These are phyloP conservation scores for Phlebopus sp. DNA, from an alignment of 1,284 basidiomycete species.

Conservation along the genomic window DNA sequence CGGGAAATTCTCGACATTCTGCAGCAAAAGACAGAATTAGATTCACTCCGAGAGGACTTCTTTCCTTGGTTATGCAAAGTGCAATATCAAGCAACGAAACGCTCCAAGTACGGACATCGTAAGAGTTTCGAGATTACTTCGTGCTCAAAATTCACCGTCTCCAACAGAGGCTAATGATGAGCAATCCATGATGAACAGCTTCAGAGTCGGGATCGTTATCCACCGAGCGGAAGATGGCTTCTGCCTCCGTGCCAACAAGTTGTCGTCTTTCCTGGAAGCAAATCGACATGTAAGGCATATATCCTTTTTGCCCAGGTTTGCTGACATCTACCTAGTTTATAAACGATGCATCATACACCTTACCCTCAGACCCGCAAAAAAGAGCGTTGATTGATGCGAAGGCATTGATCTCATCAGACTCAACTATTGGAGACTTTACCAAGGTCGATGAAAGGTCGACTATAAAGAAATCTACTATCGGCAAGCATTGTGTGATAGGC, in stretches of 20 bases:
- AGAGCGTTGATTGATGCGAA: conserved; percentile 70
- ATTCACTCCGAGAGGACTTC: conserved; percentile 84
- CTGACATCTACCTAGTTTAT: conserved; percentile 43
- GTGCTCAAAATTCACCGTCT: conserved; percentile 32
- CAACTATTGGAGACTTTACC: conserved; percentile 78
- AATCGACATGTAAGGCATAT: conserved; percentile 63
- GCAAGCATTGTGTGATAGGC: conserved; percentile 86
- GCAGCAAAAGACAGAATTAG: conserved; percentile 63
- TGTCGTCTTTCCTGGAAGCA: conserved; percentile 79
- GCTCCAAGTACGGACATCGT: conserved; percentile 58
- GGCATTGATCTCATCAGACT: conserved; percentile 85
- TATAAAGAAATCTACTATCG: conserved; percentile 88
- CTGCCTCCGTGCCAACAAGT: conserved; percentile 80
- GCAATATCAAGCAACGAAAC: conserved; percentile 65
- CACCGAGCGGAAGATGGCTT: conserved; percentile 57
- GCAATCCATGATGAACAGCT: conserved; percentile 37
- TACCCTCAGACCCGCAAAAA: conserved; percentile 60
- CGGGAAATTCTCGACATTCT: conserved; percentile 73
- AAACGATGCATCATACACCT: conserved; percentile 46
- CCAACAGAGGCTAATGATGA: conserved; percentile 44
- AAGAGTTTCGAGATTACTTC: conserved; percentile 14
- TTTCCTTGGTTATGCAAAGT: conserved; percentile 87
- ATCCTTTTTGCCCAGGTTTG: neutral
- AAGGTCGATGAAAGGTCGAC: conserved; percentile 80
- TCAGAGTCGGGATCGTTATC: conserved; percentile 60